Conservation (phyloP, 2,329 filamentous ascomycete species). For the Fusarium duplospermum region DNA sequence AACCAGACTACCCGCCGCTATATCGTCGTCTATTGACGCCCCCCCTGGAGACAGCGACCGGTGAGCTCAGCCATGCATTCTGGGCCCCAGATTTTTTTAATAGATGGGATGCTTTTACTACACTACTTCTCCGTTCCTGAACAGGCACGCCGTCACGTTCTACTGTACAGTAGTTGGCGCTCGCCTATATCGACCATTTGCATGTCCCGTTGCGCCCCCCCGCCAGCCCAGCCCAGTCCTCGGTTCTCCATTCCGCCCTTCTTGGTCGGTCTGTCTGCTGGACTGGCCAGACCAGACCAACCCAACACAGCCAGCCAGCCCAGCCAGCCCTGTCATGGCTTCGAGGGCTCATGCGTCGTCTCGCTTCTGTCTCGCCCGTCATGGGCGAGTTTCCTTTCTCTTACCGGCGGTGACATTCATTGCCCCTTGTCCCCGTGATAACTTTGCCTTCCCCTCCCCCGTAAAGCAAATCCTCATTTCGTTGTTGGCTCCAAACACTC, state of each 20-base stretch:
- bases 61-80: conserved; percentile 11
- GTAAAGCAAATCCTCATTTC: not conserved
- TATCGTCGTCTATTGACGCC: conserved; percentile 6
- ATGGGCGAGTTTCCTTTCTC: conserved; percentile 11
- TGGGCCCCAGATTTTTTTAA: not conserved
- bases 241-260: conserved; percentile 38
- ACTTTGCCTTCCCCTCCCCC: not conserved
- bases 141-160: conserved; percentile 18
- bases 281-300: not conserved
- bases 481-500: not conserved
- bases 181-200: conserved; percentile 34
- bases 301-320: not conserved
- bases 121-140: conserved; percentile 13
- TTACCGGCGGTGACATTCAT: conserved; percentile 26
- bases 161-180: conserved; percentile 13
- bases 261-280: conserved; percentile 3
- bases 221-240: not conserved
- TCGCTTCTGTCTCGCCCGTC: conserved; percentile 30
- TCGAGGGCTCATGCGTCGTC: conserved; percentile 29
- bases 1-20: not conserved
- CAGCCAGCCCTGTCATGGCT: conserved; percentile 12
- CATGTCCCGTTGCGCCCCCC: conserved; percentile 13
- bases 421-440: conserved; percentile 16
- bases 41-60: not conserved
- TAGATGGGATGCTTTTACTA: not conserved